phyloP scores from a whole-genome alignment of 805 yeast genomes.

The Ogataea allantospora region DNA sequence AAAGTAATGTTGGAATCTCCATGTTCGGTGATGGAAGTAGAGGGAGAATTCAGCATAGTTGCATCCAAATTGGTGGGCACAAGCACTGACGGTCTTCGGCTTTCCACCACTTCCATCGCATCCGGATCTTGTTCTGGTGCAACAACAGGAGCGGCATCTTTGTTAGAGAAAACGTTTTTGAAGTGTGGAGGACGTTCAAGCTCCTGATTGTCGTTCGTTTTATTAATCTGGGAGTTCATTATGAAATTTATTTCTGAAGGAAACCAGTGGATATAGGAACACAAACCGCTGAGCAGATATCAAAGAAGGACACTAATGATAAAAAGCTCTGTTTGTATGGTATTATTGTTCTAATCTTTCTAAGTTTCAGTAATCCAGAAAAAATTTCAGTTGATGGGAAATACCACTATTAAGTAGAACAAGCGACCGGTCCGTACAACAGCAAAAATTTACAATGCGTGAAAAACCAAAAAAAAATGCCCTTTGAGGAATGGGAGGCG shows the following conservation, averaged over 20 bases:
- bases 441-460: slow-evolving; percentile 9
- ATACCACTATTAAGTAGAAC: slow-evolving; percentile 6
- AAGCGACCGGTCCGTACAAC: neutral
- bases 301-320: neutral
- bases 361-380: slow-evolving; percentile 7
- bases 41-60: slow-evolving; percentile 17
- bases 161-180: slow-evolving; percentile 35
- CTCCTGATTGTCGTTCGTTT: slow-evolving; percentile 39
- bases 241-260: slow-evolving; percentile 7
- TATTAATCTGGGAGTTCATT: slow-evolving; percentile 41
- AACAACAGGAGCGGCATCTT: slow-evolving; percentile 14
- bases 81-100: slow-evolving; percentile 30
- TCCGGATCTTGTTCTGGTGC: slow-evolving; percentile 13
- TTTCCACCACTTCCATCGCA: slow-evolving; percentile 27
- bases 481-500: slow-evolving; percentile 2
- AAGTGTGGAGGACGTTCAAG: slow-evolving; percentile 28
- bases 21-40: slow-evolving; percentile 11
- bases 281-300: slow-evolving; percentile 1
- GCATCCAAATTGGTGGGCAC: slow-evolving; percentile 25
- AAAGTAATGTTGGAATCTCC: slow-evolving; percentile 15
- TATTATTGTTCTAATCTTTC: slow-evolving; percentile 5
- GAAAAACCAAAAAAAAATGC: slow-evolving; percentile 1
- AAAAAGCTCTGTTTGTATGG: slow-evolving; percentile 5
- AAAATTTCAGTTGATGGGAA: slow-evolving; percentile 9
- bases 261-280: neutral